A percentile compares a stretch with the other conserved stretches of the same genome.
Evolutionary conservation across 495 filamentous ascomycete genomes (phyloP).

Genomic region (Penicillium simplicissimum): DNA sequence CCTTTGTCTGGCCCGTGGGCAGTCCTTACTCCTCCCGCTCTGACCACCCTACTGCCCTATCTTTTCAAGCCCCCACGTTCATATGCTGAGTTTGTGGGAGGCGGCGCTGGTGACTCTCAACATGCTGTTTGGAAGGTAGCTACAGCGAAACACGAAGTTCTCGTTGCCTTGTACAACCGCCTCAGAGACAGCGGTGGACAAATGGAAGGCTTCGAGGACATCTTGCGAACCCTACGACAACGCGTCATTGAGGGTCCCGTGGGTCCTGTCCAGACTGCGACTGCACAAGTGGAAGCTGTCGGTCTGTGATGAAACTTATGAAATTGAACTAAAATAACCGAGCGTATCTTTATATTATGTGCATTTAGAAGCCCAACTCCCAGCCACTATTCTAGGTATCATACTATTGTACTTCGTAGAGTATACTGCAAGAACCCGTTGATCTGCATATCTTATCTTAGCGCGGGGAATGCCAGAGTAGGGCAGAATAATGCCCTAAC

Average conservation of each 20-base stretch:
- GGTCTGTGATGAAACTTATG: slow-evolving; percentile 25
- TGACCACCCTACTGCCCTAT: slow-evolving; percentile 56
- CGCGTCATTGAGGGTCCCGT: slow-evolving; percentile 47
- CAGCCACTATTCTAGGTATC: background rate
- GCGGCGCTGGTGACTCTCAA: slow-evolving; percentile 57
- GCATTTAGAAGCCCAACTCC: no score
- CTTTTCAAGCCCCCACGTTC: slow-evolving; percentile 59
- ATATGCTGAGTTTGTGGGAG: slow-evolving; percentile 59
- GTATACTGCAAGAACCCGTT: background rate
- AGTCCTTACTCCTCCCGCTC: slow-evolving; percentile 52
- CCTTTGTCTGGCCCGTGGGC: slow-evolving; percentile 52
- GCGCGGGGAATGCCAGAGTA: slow-evolving; percentile 8
- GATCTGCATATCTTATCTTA: slow-evolving; percentile 16
- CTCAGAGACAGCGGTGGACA: slow-evolving; percentile 35
- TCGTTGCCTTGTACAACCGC: slow-evolving; percentile 45
- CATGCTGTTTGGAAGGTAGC: slow-evolving; percentile 61
- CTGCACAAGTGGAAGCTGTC: slow-evolving; percentile 39
- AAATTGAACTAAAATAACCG: background rate
- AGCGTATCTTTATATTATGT: background rate
- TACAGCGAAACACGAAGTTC: slow-evolving; percentile 58
- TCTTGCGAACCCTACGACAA: slow-evolving; percentile 43
- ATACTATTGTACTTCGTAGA: background rate
- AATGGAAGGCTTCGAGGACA: slow-evolving; percentile 44
- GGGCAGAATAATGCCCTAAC: slow-evolving; percentile 20
- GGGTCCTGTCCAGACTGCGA: slow-evolving; percentile 37